phyloP scores from a whole-genome alignment of 2,329 filamentous ascomycete genomes.

The Beauveria pseudobassiana region DNA sequence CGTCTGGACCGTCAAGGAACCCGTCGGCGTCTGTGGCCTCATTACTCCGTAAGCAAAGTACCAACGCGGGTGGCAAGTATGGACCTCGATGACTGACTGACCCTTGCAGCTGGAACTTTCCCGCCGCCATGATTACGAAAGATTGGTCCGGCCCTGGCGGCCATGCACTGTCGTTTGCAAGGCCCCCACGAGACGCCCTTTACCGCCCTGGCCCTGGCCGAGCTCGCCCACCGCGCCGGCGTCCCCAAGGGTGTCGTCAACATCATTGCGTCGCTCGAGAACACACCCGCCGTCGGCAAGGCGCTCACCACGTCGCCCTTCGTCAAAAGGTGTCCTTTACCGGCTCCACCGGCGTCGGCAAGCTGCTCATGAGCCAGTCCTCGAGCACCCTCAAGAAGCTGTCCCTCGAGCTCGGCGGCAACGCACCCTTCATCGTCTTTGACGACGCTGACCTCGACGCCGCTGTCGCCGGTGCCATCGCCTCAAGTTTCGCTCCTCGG shows the following conservation, averaged over 20 bases:
- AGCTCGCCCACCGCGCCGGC: constrained; percentile 78
- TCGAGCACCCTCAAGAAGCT: constrained; percentile 74
- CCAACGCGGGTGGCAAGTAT: too few species aligned
- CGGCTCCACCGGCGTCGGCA: constrained; percentile 63
- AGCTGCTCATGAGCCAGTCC: constrained; percentile 82
- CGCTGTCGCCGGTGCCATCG: constrained; percentile 75
- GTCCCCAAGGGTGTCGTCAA: constrained; percentile 89
- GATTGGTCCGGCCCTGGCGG: constrained; percentile 69
- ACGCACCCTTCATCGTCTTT: constrained; percentile 94
- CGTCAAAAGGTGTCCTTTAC: constrained; percentile 93
- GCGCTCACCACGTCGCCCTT: constrained; percentile 63
- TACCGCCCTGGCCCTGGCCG: constrained; percentile 78
- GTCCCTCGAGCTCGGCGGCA: constrained; percentile 88
- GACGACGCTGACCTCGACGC: constrained; percentile 85
- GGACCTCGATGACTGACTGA: background rate
- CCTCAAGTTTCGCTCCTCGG: constrained; percentile 89
- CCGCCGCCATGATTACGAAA: constrained; percentile 69
- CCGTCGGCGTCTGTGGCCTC: constrained; percentile 73
- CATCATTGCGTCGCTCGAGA: constrained; percentile 70
- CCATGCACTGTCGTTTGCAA: constrained; percentile 95
- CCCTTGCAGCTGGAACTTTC: constrained; percentile 69
- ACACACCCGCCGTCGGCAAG: constrained; percentile 73
- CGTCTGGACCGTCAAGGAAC: constrained; percentile 72
- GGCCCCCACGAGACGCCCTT: constrained; percentile 85
- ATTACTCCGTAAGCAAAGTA: constrained; percentile 56